These are phyloP conservation scores for Nitzschia putrida DNA, from an alignment of 108 stramenopile species.

Conservation along the genomic window DNA sequence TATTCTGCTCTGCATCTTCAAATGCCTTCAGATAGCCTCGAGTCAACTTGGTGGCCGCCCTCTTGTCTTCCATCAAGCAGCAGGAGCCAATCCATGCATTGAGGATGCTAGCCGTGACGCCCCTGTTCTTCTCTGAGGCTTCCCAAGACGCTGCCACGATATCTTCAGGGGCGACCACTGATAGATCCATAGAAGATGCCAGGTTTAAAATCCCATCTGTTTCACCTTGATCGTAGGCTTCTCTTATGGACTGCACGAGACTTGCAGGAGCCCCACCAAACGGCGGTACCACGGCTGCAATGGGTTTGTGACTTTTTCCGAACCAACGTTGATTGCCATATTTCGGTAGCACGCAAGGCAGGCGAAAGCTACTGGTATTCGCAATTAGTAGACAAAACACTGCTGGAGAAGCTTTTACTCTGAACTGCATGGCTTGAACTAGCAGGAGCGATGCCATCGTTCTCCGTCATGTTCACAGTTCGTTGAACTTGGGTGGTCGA, in stretches of 20 bases:
- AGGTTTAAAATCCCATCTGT: slow-evolving; percentile 49
- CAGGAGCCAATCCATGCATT: slow-evolving; percentile 63
- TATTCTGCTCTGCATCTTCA: slow-evolving; percentile 17
- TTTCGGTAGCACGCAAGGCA: no score
- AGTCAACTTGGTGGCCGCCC: not conserved
- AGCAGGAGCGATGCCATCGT: no score
- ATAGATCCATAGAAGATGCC: slow-evolving; percentile 4
- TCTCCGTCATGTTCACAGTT: no score
- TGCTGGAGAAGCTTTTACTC: no score
- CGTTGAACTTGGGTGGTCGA: no score
- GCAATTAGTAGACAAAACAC: no score
- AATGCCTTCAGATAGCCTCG: slow-evolving; percentile 15
- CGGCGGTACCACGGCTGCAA: no score
- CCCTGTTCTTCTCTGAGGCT: slow-evolving; percentile 37
- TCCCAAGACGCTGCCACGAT: slow-evolving; percentile 46
- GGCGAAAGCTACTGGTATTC: no score
- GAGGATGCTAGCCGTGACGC: slow-evolving; percentile 43
- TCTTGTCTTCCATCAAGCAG: slow-evolving; percentile 22
- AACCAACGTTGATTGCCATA: no score
- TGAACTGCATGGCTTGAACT: no score
- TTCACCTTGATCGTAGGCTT: slow-evolving; percentile 30
- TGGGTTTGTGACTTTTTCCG: no score
- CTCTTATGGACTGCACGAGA: slow-evolving; percentile 4
- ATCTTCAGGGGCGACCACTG: slow-evolving; percentile 18
- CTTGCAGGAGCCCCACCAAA: no score